Conservation (phyloP, 139 green algal genomes). For the Zygnema circumcarinatum region DNA sequence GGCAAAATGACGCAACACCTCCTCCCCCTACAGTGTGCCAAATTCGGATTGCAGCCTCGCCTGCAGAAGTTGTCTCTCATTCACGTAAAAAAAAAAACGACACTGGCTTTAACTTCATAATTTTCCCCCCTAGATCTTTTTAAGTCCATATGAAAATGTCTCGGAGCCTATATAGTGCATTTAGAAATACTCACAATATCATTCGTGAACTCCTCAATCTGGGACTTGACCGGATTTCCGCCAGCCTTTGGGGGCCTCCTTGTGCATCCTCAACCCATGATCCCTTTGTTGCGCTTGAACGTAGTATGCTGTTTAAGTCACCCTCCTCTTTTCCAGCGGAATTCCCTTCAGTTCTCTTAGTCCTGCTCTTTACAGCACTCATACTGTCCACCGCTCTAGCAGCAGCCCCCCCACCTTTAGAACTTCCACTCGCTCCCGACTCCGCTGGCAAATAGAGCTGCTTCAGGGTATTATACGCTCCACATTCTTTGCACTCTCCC, state of each 20-base stretch:
- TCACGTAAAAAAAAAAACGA: no score
- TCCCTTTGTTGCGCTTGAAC: background rate
- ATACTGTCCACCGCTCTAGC: constrained; percentile 32
- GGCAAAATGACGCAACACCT: no score
- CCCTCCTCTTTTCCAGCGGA: background rate
- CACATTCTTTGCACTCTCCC: constrained; percentile 73
- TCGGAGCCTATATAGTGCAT: no score
- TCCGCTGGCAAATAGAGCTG: constrained; percentile 14
- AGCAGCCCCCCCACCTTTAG: constrained; percentile 3
- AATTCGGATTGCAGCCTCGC: no score
- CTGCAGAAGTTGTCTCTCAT: no score
- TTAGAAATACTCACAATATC: constrained; percentile 11
- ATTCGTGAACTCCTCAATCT: background rate
- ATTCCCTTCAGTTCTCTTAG: background rate
- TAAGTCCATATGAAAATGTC: no score
- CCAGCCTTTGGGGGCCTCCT: background rate
- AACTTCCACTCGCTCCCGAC: background rate
- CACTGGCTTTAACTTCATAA: no score
- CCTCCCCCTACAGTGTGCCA: no score
- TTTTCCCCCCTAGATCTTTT: no score
- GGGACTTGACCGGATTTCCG: background rate
- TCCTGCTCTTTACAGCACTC: constrained; percentile 9
- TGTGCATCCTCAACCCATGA: background rate
- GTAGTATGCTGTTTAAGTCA: constrained; percentile 25
- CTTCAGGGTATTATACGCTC: constrained; percentile 66